These are phyloP conservation scores for Trichoderma aggressivum DNA, from an alignment of 2,329 filamentous ascomycete species.

Conservation along the genomic window DNA sequence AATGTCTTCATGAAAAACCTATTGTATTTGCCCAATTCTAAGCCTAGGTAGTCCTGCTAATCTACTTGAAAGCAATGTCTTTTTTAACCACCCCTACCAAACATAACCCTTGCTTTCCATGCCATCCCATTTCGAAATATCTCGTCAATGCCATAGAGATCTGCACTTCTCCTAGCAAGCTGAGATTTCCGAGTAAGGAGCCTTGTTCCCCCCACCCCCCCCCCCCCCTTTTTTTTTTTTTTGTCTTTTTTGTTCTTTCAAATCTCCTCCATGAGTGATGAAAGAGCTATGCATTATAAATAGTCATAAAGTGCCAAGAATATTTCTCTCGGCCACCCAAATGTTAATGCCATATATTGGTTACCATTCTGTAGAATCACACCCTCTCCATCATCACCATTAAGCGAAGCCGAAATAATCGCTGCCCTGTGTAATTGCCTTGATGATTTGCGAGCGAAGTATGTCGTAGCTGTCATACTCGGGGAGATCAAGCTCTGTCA, in stretches of 20 bases:
- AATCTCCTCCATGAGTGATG: slow-evolving; percentile 2
- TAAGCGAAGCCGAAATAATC: slow-evolving; percentile 98
- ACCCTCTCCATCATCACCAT: slow-evolving; percentile 22
- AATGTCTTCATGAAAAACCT: neutral
- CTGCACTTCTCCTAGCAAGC: slow-evolving; percentile 33
- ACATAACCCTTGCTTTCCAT: slow-evolving; percentile 7
- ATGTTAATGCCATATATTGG: neutral
- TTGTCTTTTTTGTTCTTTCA: neutral
- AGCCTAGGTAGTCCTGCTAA: slow-evolving; percentile 4
- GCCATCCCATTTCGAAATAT: slow-evolving; percentile 3
- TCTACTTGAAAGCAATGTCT: slow-evolving; percentile 18
- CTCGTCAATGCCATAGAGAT: slow-evolving; percentile 25
- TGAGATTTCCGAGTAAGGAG: neutral
- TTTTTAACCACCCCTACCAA: slow-evolving; percentile 19
- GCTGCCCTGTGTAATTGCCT: slow-evolving; percentile 95
- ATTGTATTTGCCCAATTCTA: slow-evolving; percentile 17
- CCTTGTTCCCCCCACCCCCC: neutral
- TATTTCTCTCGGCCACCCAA: neutral
- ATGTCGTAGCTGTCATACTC: slow-evolving; percentile 97
- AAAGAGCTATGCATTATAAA: slow-evolving; percentile 18
- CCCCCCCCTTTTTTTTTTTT: neutral
- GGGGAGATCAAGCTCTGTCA: slow-evolving; percentile 87
- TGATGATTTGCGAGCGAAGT: slow-evolving; percentile 82
- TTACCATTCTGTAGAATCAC: neutral
- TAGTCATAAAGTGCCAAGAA: slow-evolving; percentile 13